Base-by-base conservation (phyloP, 106 monocot species). In the Xerophyta viscosa region DNA sequence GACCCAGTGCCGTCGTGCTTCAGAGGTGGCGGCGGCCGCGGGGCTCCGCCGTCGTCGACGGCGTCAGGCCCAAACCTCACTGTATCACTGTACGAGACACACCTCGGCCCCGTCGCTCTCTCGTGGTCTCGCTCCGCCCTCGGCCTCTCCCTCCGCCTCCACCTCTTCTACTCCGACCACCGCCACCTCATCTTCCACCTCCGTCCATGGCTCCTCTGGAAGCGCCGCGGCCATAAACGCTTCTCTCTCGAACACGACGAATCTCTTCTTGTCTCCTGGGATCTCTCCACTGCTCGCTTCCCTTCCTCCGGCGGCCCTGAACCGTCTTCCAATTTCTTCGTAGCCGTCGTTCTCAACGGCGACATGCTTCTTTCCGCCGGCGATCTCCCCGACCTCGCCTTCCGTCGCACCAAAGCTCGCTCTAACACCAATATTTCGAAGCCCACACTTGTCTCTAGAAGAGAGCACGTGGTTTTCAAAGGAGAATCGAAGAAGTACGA, bases 21-120 rank as follows among this genome's bases (percentile, higher is more conserved):
- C 58, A 41, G 67, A 7, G 48, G 64, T 39, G 64, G 58, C 23
- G 42, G 10, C 41, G 26, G 41, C 55, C 30, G 58, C 9, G 58
- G 41, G 43, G 41, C 26, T 11, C 48, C 61, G 12, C 58, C 56
- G 55, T 10, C 66, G 2, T 9, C 77, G 1, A 31, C 74, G 6
- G 45, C 65, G n/a, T 56, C 65, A 7, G 74, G 74, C 13, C 80
- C 81, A 20, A 75, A 42, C 56, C 15, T 79, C 8, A 56, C 74
- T 20, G 80, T 83, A 21, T 83, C 92, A 28, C 68, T 80, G 59
- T 93, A 93, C 83, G 77, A 93, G 50, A 84, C 87, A 6, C 62
- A 42, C 18, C 50, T 69, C 14, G 87, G 92, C 21, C 24, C 72
- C 29, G 80, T 61, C 28, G 74, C 74, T 21, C 63, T 93, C 21